These are phyloP conservation scores for Vaccinium corymbosum DNA, from an alignment of 148 eudicot species.

Conservation along the genomic window DNA sequence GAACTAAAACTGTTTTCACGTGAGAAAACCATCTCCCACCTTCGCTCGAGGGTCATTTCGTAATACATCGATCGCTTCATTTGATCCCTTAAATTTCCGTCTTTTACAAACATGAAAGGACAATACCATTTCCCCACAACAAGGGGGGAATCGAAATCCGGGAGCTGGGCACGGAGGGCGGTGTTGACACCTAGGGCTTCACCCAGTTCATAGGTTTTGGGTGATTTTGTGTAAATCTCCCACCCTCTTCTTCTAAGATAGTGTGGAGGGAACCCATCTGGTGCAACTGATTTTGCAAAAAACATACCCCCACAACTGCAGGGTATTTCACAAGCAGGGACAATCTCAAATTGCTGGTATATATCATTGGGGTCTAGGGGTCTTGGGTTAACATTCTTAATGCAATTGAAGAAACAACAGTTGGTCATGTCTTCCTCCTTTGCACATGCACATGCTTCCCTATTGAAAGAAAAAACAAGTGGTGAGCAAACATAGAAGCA, in stretches of 20 bases:
- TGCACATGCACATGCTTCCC: too few relatives aligned
- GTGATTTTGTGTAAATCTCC: conserved; percentile 27
- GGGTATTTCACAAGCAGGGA: background rate
- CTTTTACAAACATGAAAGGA: conserved; percentile 67
- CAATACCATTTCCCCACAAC: conserved; percentile 73
- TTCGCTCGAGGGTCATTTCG: conserved; percentile 63
- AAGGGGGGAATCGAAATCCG: conserved; percentile 33
- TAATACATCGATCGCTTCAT: conserved; percentile 47
- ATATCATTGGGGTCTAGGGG: background rate
- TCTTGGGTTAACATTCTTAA: conserved; percentile 24
- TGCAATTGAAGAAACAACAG: conserved; percentile 33
- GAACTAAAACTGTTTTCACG: conserved; percentile 14
- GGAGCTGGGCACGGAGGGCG: conserved; percentile 49
- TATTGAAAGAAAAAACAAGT: too few relatives aligned
- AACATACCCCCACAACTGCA: conserved; percentile 26
- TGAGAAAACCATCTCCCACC: conserved; percentile 61
- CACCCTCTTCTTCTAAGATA: conserved; percentile 51
- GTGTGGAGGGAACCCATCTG: conserved; percentile 53
- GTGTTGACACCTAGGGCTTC: conserved; percentile 56
- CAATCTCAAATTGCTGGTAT: conserved; percentile 32
- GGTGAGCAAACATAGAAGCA: too few relatives aligned
- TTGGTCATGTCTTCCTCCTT: too few relatives aligned
- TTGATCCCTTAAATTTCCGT: conserved; percentile 39
- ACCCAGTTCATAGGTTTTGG: conserved; percentile 33
- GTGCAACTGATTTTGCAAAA: conserved; percentile 46